Percentiles rank a stretch among this genome's conserved stretches.
phyloP scores from a whole-genome alignment of 768 basidiomycete genomes.

The Suillus placidus region DNA sequence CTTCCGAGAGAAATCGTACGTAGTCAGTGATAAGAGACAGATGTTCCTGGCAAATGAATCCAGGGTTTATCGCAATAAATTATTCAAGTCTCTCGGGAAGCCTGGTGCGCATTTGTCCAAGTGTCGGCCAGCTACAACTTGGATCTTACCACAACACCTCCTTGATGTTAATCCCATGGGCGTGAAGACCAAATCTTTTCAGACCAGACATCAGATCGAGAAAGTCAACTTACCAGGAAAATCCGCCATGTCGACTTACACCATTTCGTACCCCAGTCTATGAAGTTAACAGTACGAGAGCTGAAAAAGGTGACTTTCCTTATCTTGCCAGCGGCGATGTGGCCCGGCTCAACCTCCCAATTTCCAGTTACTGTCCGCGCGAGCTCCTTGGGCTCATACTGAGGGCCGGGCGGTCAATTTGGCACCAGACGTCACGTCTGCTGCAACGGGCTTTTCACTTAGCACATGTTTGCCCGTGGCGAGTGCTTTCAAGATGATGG shows the following conservation, averaged over 20 bases:
- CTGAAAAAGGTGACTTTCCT: conserved; percentile 74
- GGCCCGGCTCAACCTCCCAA: conserved; percentile 68
- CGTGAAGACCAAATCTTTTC: background rate
- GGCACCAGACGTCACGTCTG: conserved; percentile 65
- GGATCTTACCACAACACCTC: conserved; percentile 82
- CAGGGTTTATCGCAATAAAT: too few species aligned
- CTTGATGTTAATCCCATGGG: conserved; percentile 57
- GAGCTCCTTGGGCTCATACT: conserved; percentile 67
- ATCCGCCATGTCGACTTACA: conserved; percentile 75
- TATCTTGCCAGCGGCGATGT: conserved; percentile 58
- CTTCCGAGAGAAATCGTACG: too few species aligned
- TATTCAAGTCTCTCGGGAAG: too few species aligned
- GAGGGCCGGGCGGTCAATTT: conserved; percentile 64
- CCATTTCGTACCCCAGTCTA: conserved; percentile 69
- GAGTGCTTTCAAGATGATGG: conserved; percentile 61
- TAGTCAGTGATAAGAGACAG: too few species aligned
- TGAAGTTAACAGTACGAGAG: conserved; percentile 50
- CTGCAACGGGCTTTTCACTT: conserved; percentile 85
- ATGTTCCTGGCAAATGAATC: too few species aligned
- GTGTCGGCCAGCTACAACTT: too few species aligned
- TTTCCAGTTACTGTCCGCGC: conserved; percentile 86
- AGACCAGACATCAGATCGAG: conserved; percentile 4
- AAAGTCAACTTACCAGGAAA: conserved; percentile 52
- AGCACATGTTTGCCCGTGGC: conserved; percentile 86
- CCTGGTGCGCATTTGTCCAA: too few species aligned